These are phyloP conservation scores for Penicillium hordei DNA, from an alignment of 2,329 filamentous ascomycete species.

Conservation along the genomic window DNA sequence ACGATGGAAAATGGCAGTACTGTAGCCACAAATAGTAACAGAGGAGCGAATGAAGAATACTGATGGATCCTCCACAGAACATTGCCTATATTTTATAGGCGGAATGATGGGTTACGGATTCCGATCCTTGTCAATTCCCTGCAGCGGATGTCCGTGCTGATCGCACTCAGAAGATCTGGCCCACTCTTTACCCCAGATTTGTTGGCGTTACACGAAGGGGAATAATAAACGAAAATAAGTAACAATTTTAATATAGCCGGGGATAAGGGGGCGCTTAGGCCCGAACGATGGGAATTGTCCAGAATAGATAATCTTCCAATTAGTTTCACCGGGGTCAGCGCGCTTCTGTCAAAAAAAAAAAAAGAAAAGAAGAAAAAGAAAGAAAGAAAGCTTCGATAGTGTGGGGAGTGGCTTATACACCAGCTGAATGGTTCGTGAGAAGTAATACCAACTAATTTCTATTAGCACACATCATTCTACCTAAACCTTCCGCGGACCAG, in stretches of 20 bases:
- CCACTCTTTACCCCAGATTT: conserved; percentile 31
- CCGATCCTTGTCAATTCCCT: conserved; percentile 26
- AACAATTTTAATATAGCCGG: conserved; percentile 14
- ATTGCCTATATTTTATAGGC: background rate
- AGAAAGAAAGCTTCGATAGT: background rate
- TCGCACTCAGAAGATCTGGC: conserved; percentile 25
- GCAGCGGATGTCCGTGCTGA: conserved; percentile 31
- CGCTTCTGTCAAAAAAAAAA: background rate
- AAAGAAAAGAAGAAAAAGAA: background rate
- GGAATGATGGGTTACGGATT: conserved; percentile 9
- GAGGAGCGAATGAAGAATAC: background rate
- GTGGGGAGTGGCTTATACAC: conserved; percentile 3
- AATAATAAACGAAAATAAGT: background rate
- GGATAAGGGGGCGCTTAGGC: conserved; percentile 6
- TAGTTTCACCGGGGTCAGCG: background rate
- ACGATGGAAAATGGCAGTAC: background rate
- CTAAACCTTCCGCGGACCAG: background rate
- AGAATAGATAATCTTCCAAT: background rate
- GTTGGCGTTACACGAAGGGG: conserved; percentile 16
- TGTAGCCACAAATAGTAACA: background rate
- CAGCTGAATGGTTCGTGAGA: background rate
- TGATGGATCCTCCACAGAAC: background rate
- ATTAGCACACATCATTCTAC: background rate
- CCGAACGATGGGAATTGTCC: background rate
- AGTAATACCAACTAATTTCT: background rate